Evolutionary conservation across 2,329 filamentous ascomycete species (phyloP).

Genomic region (Aspergillus luchuensis): DNA sequence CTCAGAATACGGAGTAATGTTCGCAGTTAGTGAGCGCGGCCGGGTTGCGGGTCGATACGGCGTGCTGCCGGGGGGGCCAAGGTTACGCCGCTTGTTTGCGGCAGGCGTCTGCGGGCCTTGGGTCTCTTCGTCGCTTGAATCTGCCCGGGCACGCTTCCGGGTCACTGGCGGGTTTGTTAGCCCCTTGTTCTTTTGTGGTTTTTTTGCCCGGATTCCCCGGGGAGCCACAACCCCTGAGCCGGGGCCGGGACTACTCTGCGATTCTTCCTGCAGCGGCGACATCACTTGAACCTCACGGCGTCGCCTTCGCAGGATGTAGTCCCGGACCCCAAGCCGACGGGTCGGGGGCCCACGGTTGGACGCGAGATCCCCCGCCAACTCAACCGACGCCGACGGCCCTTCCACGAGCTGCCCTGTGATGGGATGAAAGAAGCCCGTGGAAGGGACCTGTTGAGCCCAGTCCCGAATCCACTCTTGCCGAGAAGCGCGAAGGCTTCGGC

Average conservation of each 20-base stretch:
- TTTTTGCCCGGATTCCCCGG: constrained; percentile 11
- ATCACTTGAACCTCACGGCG: constrained; percentile 6
- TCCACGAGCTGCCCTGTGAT: constrained; percentile 11
- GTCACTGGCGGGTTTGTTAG: constrained; percentile 23
- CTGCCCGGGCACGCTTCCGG: constrained; percentile 22
- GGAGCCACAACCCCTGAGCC: constrained; percentile 12
- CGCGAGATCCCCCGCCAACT: constrained; percentile 17
- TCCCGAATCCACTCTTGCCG: neutral
- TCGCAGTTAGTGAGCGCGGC: constrained; percentile 21
- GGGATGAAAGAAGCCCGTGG: constrained; percentile 7
- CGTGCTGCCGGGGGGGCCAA: constrained; percentile 26
- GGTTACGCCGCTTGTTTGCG: constrained; percentile 27
- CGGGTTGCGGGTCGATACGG: constrained; percentile 22
- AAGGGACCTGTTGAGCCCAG: constrained; percentile 13
- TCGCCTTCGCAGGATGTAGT: neutral
- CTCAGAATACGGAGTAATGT: constrained; percentile 30
- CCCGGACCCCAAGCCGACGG: constrained; percentile 13
- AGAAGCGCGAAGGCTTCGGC: neutral
- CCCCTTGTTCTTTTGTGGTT: constrained; percentile 6
- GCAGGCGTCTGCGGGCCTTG: constrained; percentile 16
- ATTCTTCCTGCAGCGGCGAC: constrained; percentile 22
- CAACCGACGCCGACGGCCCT: constrained; percentile 17
- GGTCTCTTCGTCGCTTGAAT: constrained; percentile 13
- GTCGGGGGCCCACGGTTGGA: constrained; percentile 13
- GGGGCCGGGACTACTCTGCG: constrained; percentile 10